Base-by-base conservation (phyloP, 441 rosid genomes). In the Jatropha podagrica region DNA sequence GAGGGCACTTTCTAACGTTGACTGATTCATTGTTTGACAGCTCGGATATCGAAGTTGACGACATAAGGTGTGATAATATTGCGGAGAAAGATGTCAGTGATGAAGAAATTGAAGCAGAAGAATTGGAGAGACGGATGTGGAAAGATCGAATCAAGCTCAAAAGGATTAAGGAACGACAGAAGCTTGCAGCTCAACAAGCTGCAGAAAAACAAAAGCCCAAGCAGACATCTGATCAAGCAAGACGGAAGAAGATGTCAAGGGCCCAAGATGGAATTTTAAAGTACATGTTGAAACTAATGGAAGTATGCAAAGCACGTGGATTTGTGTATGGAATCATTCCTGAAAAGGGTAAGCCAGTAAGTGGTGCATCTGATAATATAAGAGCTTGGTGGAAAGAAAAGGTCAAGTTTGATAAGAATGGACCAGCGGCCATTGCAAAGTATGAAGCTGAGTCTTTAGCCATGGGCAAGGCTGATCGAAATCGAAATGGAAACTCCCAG, bases 341-440 rank as follows among this genome's bases (percentile, higher is more conserved):
- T 0, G 97, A 96, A 79, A 96, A 92, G 86, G 99, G 98, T 15
- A 96, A 96, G 77, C 92, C 98, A 0, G 97, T 96, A 44, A 88
- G 98, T 42, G 99, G 99, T 78, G 80, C 98, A 20, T 96, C 99
- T 17, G 99, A 96, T 65, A 96, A 96, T 65, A 85, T 94, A 67
- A 85, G 99, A 87, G 98, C 98, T 80, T 96, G 99, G 99, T 96
- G 99, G 99, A 96, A 96, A 74, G 99, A 96, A 84, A 94, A 94
- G 88, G 99, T 96, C 64, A 94, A 91, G 89, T 96, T 96, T 66
- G 99, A 96, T 78, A 96, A 86, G 88, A 96, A 96, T 77, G 98
- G 98, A 4, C 99, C 98, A 0, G 99, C 97, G 3, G 99, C 99
- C 17, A 92, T 94, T 69, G 85, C 88, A 23, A 94, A 94, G 77